Evolutionary conservation across 768 basidiomycete genomes (phyloP).

Genomic region (Cystobasidiopsis lactophilus): DNA sequence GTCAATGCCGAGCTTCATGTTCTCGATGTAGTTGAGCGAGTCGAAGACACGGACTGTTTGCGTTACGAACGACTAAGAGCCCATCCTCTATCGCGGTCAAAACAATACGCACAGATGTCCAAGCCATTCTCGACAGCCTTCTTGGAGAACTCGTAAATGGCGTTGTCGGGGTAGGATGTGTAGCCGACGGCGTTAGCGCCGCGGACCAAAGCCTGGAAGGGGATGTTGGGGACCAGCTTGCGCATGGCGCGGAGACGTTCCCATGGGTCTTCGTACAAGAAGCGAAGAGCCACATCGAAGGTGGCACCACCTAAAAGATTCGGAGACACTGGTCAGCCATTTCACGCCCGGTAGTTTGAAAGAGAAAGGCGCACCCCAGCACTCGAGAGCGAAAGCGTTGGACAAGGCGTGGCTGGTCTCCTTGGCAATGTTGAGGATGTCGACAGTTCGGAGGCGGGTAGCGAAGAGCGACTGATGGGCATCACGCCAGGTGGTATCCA

Average conservation of each 20-base stretch:
- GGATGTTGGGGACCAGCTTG: conserved; percentile 93
- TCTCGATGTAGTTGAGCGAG: conserved; percentile 93
- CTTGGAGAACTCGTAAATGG: conserved; percentile 94
- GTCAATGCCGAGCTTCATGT: conserved; percentile 97
- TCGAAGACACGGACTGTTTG: conserved; percentile 69
- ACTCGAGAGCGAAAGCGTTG: conserved; percentile 89
- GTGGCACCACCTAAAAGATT: conserved; percentile 42
- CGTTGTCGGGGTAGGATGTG: conserved; percentile 96
- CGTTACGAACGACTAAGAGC: too few relatives aligned
- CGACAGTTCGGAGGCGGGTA: conserved; percentile 80
- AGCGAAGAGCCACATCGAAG: conserved; percentile 97
- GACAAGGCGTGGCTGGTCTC: conserved; percentile 86
- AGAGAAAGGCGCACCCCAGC: conserved; percentile 99
- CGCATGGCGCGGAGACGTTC: conserved; percentile 81
- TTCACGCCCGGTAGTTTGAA: conserved; percentile 67
- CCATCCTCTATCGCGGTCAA: too few relatives aligned
- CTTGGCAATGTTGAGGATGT: conserved; percentile 96
- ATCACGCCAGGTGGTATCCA: conserved; percentile 99
- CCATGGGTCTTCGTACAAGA: conserved; percentile 99
- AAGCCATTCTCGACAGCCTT: conserved; percentile 99
- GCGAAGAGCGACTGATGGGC: conserved; percentile 95
- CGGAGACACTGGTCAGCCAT: neutral
- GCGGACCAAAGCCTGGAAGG: conserved; percentile 90
- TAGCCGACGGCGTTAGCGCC: conserved; percentile 99
- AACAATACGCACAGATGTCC: conserved; percentile 84